Evolutionary conservation across 305 asterid species (phyloP).

Genomic region (Caryopteris hybrid): DNA sequence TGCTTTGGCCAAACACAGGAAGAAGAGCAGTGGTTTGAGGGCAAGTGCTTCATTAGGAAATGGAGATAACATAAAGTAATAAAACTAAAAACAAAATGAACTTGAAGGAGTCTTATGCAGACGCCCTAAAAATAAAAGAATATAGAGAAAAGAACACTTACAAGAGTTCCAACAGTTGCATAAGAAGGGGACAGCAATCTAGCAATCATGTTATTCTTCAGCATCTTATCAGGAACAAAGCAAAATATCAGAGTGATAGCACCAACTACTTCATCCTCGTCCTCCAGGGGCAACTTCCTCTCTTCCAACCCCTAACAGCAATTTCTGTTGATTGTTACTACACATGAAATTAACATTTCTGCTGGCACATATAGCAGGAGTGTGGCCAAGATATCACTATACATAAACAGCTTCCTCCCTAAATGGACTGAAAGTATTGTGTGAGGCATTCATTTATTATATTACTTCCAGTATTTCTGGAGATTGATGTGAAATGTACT

Average conservation of each 20-base stretch:
- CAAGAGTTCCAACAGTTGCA: slow-evolving; percentile 68
- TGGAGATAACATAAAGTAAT: slow-evolving; percentile 6
- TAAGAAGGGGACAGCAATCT: slow-evolving; percentile 71
- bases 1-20: neutral
- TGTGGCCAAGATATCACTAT: neutral
- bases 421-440: neutral
- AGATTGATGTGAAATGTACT: neutral
- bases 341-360: neutral
- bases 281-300: slow-evolving; percentile 61
- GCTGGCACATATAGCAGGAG: neutral
- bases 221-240: slow-evolving; percentile 65
- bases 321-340: slow-evolving; percentile 29
- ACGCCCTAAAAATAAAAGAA: slow-evolving; percentile 5
- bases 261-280: slow-evolving; percentile 78
- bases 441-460: slow-evolving; percentile 5
- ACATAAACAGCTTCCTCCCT: neutral
- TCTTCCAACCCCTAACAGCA: slow-evolving; percentile 72
- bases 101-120: slow-evolving; percentile 2
- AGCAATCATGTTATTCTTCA: slow-evolving; percentile 63
- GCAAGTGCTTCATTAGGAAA: slow-evolving; percentile 11
- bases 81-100: slow-evolving; percentile 12
- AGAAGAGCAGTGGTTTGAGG: slow-evolving; percentile 2
- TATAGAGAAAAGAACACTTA: slow-evolving; percentile 32
- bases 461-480: neutral
- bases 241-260: slow-evolving; percentile 69